Conservation (phyloP, 257 asterid genomes). For the Solanum tarijense region DNA sequence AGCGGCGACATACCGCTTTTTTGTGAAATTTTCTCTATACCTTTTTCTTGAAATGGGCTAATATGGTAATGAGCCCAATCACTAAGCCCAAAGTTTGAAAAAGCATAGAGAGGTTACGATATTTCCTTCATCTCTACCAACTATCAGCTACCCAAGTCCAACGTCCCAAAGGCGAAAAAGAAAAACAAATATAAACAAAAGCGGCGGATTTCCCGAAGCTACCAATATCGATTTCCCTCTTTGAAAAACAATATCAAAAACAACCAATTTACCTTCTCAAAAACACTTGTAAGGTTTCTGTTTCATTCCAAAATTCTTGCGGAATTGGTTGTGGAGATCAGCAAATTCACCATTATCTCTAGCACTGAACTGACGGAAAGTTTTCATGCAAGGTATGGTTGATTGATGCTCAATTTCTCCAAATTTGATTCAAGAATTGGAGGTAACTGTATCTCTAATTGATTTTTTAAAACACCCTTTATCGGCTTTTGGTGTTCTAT, state of each 20-base stretch:
- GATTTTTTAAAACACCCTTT: background rate
- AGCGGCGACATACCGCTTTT: too few species aligned
- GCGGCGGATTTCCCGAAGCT: conserved; percentile 34
- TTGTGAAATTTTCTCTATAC: too few species aligned
- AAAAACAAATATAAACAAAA: background rate
- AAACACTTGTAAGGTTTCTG: background rate
- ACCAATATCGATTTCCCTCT: background rate
- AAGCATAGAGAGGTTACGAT: background rate
- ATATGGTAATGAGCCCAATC: background rate
- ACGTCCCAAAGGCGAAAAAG: background rate
- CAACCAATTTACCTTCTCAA: background rate
- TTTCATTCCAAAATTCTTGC: background rate
- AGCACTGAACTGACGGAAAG: background rate
- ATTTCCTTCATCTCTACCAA: background rate
- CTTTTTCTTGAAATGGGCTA: background rate
- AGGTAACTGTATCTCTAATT: background rate
- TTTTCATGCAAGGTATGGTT: background rate
- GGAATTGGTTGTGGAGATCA: background rate
- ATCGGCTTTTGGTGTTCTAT: background rate
- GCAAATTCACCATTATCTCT: background rate
- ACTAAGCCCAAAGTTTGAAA: background rate
- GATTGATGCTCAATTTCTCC: background rate
- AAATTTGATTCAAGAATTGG: background rate
- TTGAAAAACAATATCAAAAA: background rate
- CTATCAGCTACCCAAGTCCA: background rate